These are phyloP conservation scores for Cladosporium sphaerospermum DNA, from an alignment of 2,329 filamentous ascomycete species.

Conservation along the genomic window DNA sequence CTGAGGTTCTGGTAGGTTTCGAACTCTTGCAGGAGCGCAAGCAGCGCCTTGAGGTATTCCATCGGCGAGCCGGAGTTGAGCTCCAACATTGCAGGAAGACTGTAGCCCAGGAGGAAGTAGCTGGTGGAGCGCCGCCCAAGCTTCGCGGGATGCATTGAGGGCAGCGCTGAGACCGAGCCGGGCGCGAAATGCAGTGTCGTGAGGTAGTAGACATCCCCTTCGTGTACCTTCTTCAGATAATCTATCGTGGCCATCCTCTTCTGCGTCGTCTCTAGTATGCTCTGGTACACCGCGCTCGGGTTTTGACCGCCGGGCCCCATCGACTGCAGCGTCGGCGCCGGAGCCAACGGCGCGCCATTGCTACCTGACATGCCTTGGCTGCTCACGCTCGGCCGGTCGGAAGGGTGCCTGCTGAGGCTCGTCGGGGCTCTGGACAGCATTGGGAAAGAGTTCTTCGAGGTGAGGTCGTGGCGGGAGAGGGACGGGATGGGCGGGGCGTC, in stretches of 20 bases:
- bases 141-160: conserved; percentile 78
- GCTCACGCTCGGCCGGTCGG: conserved; percentile 7
- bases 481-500: conserved; percentile 7
- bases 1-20: conserved; percentile 86
- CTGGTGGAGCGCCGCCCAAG: conserved; percentile 87
- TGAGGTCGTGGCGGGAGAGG: conserved; percentile 3
- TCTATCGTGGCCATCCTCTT: conserved; percentile 93
- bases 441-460: conserved; percentile 2
- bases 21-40: conserved; percentile 81
- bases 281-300: conserved; percentile 53
- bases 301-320: conserved; percentile 27
- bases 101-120: conserved; percentile 86
- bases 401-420: neutral
- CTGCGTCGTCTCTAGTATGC: conserved; percentile 76
- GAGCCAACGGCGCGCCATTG: conserved; percentile 20
- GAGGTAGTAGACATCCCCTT: conserved; percentile 95
- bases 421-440: neutral
- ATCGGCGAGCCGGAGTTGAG: conserved; percentile 70
- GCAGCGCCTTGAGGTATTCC: conserved; percentile 83
- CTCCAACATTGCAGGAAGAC: conserved; percentile 82
- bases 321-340: conserved; percentile 13
- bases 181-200: conserved; percentile 92
- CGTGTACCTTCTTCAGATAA: conserved; percentile 87
- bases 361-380: conserved; percentile 13
- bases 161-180: conserved; percentile 69